phyloP scores from a whole-genome alignment of 164 flowering plant genomes.

The Magnolia changhungtana region DNA sequence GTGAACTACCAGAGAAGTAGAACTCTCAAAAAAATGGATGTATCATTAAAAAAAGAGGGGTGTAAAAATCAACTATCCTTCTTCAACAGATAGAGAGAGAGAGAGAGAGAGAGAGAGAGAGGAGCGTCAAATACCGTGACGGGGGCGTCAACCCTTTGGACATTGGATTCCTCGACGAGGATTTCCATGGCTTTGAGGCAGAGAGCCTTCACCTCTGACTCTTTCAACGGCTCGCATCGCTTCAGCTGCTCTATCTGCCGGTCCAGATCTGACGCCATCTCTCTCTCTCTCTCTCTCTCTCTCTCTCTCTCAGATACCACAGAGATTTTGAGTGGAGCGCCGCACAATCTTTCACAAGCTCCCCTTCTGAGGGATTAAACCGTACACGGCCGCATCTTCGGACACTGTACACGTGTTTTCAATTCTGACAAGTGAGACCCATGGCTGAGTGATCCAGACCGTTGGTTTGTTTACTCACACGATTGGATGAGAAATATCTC shows the following conservation, averaged over 20 bases:
- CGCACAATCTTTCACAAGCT: background rate
- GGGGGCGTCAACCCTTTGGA: slow-evolving; percentile 94
- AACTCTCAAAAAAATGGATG: background rate
- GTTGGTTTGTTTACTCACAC: no score
- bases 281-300: slow-evolving; percentile 20
- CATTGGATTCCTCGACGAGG: slow-evolving; percentile 96
- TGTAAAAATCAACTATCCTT: background rate
- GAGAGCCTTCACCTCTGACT: slow-evolving; percentile 90
- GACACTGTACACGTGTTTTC: background rate
- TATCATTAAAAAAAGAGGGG: background rate
- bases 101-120: background rate
- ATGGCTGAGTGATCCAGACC: no score
- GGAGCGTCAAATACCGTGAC: slow-evolving; percentile 54
- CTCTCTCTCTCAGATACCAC: background rate
- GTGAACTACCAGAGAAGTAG: no score
- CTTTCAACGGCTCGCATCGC: slow-evolving; percentile 90
- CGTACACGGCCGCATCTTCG: background rate
- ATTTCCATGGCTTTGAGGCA: slow-evolving; percentile 99
- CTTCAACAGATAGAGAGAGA: background rate
- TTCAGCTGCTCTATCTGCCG: slow-evolving; percentile 95
- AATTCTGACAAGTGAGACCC: background rate
- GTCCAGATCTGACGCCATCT: slow-evolving; percentile 84
- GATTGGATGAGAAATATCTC: no score
- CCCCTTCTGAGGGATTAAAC: background rate
- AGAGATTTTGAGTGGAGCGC: background rate